These are phyloP conservation scores for Phytophthora boehmeriae DNA, from an alignment of 352 stramenopile genomes.

Conservation along the genomic window DNA sequence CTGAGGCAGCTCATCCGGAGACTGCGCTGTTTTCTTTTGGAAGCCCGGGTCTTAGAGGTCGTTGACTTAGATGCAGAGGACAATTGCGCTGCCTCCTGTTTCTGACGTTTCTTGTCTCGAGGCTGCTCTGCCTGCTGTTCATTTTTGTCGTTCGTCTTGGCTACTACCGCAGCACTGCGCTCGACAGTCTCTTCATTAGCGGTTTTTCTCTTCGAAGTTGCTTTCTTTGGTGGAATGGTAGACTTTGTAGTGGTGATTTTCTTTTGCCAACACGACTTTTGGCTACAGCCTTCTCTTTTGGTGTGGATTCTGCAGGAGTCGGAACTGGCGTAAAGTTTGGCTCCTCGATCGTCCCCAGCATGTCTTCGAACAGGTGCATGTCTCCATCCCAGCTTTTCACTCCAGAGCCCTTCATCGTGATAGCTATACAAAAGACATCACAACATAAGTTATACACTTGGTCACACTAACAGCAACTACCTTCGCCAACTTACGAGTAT, in stretches of 20 bases:
- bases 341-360: conserved; percentile 39
- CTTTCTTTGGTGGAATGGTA: conserved; percentile 16
- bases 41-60: conserved; percentile 14
- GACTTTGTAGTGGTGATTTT: conserved; percentile 1
- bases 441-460: not conserved
- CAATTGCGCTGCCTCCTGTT: conserved; percentile 14
- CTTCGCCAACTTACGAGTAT: conserved; percentile 44
- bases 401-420: conserved; percentile 27
- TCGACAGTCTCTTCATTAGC: conserved; percentile 2
- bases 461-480: not conserved
- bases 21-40: conserved; percentile 22
- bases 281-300: conserved; percentile 1
- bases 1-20: conserved; percentile 25
- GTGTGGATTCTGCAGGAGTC: conserved; percentile 10
- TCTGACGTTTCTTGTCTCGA: conserved; percentile 28
- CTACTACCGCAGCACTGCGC: not conserved
- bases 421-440: conserved; percentile 20
- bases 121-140: conserved; percentile 10
- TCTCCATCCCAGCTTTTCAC: conserved; percentile 59
- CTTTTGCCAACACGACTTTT: conserved; percentile 18
- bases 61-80: not conserved
- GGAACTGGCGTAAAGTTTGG: conserved; percentile 15
- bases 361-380: conserved; percentile 61
- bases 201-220: conserved; percentile 18
- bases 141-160: conserved; percentile 14